A percentile compares a stretch with the other conserved stretches of the same genome.
Evolutionary conservation across 2,329 filamentous ascomycete genomes (phyloP).

Genomic region (Fusarium torreyae): DNA sequence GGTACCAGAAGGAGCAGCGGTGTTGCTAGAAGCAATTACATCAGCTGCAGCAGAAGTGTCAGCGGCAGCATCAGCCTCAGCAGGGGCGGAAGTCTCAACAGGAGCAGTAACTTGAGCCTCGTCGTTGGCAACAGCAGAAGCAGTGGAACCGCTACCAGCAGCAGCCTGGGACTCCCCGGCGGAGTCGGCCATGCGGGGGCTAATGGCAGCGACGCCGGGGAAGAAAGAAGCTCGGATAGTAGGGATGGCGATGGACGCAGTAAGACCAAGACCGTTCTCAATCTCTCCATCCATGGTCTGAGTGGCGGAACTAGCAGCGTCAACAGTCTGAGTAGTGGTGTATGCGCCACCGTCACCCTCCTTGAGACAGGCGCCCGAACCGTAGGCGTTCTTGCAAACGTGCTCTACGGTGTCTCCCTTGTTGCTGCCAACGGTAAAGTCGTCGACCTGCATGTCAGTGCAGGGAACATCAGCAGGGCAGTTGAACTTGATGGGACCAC

Average conservation of each 20-base stretch:
- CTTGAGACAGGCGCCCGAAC: slow-evolving; percentile 35
- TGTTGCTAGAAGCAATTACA: neutral
- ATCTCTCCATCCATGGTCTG: slow-evolving; percentile 40
- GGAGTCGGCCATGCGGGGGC: slow-evolving; percentile 24
- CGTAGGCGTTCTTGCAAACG: slow-evolving; percentile 42
- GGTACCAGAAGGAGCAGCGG: neutral
- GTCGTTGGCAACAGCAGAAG: neutral
- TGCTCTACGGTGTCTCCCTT: slow-evolving; percentile 32
- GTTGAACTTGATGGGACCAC: slow-evolving; percentile 45
- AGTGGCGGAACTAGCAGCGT: slow-evolving; percentile 13
- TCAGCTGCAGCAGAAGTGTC: neutral
- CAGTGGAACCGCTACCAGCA: neutral
- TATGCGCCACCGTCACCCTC: slow-evolving; percentile 22
- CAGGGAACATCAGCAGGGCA: slow-evolving; percentile 38
- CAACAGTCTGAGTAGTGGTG: slow-evolving; percentile 38
- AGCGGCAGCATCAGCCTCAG: neutral
- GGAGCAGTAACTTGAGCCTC: neutral
- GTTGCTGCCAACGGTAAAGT: slow-evolving; percentile 40
- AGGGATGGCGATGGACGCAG: slow-evolving; percentile 34
- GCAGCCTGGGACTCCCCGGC: neutral
- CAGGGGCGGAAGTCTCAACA: slow-evolving; percentile 1
- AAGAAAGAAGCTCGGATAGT: slow-evolving; percentile 34
- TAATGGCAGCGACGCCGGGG: slow-evolving; percentile 37
- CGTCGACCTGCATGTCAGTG: slow-evolving; percentile 39
- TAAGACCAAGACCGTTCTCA: slow-evolving; percentile 31